A percentile compares a stretch with the other conserved stretches of the same genome.
Conservation (phyloP, 306 rosid genomes). For the Acacia crassicarpa region DNA sequence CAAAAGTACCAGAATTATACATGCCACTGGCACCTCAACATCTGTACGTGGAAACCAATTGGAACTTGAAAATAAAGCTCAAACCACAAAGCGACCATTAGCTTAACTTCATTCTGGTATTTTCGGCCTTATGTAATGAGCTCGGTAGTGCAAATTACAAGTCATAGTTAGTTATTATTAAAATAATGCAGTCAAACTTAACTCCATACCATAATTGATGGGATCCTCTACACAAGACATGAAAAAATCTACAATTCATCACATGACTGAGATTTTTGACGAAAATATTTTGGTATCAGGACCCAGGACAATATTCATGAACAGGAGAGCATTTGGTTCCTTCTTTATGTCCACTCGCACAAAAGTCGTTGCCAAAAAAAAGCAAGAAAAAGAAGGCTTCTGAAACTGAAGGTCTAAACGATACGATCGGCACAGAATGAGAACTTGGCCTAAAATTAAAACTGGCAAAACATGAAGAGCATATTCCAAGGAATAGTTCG, state of each 20-base stretch:
- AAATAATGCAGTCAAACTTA: neutral
- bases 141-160: too few relatives aligned
- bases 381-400: neutral
- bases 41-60: conserved; percentile 58
- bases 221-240: neutral
- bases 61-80: conserved; percentile 21
- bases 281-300: neutral
- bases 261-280: neutral
- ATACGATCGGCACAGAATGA: neutral
- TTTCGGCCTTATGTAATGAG: conserved; percentile 19
- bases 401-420: neutral
- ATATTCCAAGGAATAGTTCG: conserved; percentile 39
- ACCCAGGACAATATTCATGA: neutral
- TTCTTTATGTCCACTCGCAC: neutral
- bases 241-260: neutral
- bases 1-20: conserved; percentile 70
- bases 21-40: conserved; percentile 90
- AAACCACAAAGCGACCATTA: conserved; percentile 22
- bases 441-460: conserved; percentile 20
- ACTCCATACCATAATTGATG: neutral
- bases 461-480: conserved; percentile 24
- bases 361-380: neutral
- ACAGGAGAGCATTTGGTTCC: neutral
- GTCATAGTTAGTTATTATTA: neutral
- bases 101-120: conserved; percentile 37